These are phyloP conservation scores for Lachancea cidri DNA, from an alignment of 805 yeast species.

Conservation along the genomic window DNA sequence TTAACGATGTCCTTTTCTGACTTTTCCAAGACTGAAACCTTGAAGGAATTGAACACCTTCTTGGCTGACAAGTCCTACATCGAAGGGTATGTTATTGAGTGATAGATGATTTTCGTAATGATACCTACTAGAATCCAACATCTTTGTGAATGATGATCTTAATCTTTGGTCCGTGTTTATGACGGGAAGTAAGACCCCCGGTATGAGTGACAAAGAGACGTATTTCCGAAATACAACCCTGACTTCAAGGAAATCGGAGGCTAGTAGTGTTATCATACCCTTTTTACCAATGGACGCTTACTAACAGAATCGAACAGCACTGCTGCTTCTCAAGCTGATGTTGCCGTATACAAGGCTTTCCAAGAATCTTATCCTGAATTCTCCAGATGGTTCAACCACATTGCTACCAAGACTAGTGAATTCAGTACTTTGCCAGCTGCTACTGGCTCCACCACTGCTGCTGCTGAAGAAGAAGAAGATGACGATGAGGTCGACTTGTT, in stretches of 20 bases:
- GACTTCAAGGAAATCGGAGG: slow-evolving; percentile 1
- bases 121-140: too few species aligned
- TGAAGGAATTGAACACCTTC: slow-evolving; percentile 71
- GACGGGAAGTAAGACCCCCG: slow-evolving; percentile 96
- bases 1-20: slow-evolving; percentile 70
- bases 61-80: slow-evolving; percentile 92
- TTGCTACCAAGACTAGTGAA: slow-evolving; percentile 86
- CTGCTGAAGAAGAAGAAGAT: slow-evolving; percentile 80
- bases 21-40: slow-evolving; percentile 72
- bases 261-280: not conserved
- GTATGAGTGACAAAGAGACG: slow-evolving; percentile 74
- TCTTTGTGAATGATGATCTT: slow-evolving; percentile 52
- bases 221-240: slow-evolving; percentile 16
- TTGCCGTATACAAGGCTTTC: slow-evolving; percentile 88
- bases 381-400: slow-evolving; percentile 98
- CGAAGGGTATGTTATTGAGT: slow-evolving; percentile 84
- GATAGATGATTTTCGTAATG: too few species aligned
- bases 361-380: slow-evolving; percentile 88
- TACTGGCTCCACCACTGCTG: slow-evolving; percentile 47
- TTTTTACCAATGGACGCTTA: not conserved
- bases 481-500: slow-evolving; percentile 81
- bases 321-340: slow-evolving; percentile 94
- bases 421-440: slow-evolving; percentile 80
- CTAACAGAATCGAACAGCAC: slow-evolving; percentile 44
- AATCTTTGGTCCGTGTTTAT: slow-evolving; percentile 90